These are phyloP conservation scores for Irpex lacteus DNA, from an alignment of 1,284 basidiomycete species.

Conservation along the genomic window DNA sequence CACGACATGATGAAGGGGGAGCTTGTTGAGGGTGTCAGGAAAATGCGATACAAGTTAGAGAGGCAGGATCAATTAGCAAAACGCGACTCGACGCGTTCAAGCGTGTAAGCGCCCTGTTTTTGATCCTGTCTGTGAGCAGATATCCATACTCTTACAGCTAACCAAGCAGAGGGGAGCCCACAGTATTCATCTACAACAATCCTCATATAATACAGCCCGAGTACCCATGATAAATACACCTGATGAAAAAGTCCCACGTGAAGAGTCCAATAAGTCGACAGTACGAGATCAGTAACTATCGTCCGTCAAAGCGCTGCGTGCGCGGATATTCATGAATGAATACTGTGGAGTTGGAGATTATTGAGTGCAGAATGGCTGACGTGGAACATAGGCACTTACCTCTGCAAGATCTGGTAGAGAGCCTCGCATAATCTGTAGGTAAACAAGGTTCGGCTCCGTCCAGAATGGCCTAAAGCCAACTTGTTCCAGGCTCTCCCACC, in stretches of 20 bases:
- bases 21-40: background rate
- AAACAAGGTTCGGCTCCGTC: conserved; percentile 35
- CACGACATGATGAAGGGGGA: background rate
- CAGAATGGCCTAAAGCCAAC: conserved; percentile 26
- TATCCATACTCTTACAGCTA: background rate
- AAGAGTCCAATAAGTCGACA: no score
- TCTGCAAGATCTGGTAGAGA: conserved; percentile 33
- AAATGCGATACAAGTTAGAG: background rate
- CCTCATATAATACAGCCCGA: no score
- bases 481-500: conserved; percentile 26
- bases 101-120: background rate
- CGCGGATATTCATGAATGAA: conserved; percentile 39
- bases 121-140: background rate
- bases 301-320: background rate
- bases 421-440: conserved; percentile 33
- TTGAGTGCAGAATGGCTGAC: background rate
- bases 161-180: no score
- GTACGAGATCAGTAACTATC: background rate
- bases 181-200: no score
- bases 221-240: no score
- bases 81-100: background rate
- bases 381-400: conserved; percentile 20
- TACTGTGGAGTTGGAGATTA: conserved; percentile 24
- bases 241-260: no score
- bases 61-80: background rate